A percentile compares a stretch with the other conserved stretches of the same genome.
These are phyloP conservation scores for Mycena filopes DNA, from an alignment of 768 basidiomycete species.

Conservation along the genomic window DNA sequence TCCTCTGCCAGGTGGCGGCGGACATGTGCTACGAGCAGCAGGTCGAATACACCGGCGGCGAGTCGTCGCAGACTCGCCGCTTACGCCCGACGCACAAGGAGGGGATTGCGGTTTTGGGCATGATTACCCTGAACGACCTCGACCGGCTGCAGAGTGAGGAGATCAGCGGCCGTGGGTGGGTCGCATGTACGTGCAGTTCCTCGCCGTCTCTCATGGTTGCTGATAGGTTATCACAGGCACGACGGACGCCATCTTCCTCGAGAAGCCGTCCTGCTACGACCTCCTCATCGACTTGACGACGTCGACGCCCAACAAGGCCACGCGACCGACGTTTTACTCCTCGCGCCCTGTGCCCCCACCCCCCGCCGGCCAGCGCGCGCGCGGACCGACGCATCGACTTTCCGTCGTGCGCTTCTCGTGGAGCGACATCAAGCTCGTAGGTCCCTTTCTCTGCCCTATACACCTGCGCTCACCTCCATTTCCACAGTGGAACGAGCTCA, in stretches of 20 bases:
- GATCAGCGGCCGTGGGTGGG: constrained; percentile 76
- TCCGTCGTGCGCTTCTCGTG: constrained; percentile 79
- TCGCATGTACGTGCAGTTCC: constrained; percentile 70
- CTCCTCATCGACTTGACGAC: constrained; percentile 84
- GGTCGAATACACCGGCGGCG: constrained; percentile 38
- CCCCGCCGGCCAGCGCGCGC: constrained; percentile 37
- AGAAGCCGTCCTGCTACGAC: constrained; percentile 83
- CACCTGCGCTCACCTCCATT: constrained; percentile 6
- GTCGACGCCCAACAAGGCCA: constrained; percentile 65
- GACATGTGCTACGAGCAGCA: constrained; percentile 61
- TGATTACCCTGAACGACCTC: constrained; percentile 82
- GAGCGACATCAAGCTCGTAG: constrained; percentile 72
- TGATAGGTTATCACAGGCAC: constrained; percentile 56
- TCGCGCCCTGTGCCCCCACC: constrained; percentile 59
- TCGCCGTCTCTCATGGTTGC: constrained; percentile 2
- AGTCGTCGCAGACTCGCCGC: constrained; percentile 13
- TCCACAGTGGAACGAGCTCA: constrained; percentile 79
- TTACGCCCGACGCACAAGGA: constrained; percentile 57
- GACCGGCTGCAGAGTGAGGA: constrained; percentile 68
- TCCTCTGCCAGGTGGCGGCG: constrained; percentile 76
- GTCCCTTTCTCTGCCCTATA: neutral
- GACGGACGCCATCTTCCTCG: constrained; percentile 86
- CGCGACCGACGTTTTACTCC: constrained; percentile 74
- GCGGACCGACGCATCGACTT: constrained; percentile 63
- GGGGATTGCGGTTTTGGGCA: constrained; percentile 76